Evolutionary conservation across 495 filamentous ascomycete genomes (phyloP).

Genomic region (Aspergillus ostianus): DNA sequence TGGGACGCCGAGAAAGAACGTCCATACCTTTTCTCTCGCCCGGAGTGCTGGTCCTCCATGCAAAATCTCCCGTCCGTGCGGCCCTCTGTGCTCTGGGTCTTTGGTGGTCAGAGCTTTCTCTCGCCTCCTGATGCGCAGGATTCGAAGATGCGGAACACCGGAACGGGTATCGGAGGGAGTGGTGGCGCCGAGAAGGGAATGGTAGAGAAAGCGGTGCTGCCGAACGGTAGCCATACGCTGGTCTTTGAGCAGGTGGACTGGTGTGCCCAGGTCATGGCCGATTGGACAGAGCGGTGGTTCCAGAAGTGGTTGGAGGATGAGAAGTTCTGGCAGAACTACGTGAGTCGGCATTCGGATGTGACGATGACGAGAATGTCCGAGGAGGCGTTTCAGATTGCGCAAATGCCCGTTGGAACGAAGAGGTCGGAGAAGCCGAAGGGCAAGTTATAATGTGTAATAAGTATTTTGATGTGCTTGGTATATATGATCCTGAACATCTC

Average conservation of each 20-base stretch:
- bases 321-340: slow-evolving; percentile 14
- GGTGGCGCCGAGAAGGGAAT: slow-evolving; percentile 58
- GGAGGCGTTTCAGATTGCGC: slow-evolving; percentile 7
- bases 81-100: slow-evolving; percentile 66
- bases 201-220: slow-evolving; percentile 57
- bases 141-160: slow-evolving; percentile 62
- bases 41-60: slow-evolving; percentile 44
- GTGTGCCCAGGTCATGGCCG: slow-evolving; percentile 33
- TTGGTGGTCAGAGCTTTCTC: slow-evolving; percentile 56
- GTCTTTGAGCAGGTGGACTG: slow-evolving; percentile 62
- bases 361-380: slow-evolving; percentile 19
- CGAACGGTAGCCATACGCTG: slow-evolving; percentile 62
- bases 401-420: slow-evolving; percentile 5
- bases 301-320: slow-evolving; percentile 19
- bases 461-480: too few species aligned
- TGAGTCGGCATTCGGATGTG: slow-evolving; percentile 20
- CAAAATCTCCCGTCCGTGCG: slow-evolving; percentile 54
- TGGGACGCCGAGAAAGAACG: slow-evolving; percentile 34
- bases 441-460: background rate
- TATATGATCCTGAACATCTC: too few species aligned
- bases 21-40: slow-evolving; percentile 16
- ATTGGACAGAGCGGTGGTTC: slow-evolving; percentile 21
- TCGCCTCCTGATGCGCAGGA: slow-evolving; percentile 44
- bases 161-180: slow-evolving; percentile 63
- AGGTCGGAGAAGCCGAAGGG: background rate